phyloP scores from a whole-genome alignment of 768 basidiomycete genomes.

The Lactifluus piperatus region DNA sequence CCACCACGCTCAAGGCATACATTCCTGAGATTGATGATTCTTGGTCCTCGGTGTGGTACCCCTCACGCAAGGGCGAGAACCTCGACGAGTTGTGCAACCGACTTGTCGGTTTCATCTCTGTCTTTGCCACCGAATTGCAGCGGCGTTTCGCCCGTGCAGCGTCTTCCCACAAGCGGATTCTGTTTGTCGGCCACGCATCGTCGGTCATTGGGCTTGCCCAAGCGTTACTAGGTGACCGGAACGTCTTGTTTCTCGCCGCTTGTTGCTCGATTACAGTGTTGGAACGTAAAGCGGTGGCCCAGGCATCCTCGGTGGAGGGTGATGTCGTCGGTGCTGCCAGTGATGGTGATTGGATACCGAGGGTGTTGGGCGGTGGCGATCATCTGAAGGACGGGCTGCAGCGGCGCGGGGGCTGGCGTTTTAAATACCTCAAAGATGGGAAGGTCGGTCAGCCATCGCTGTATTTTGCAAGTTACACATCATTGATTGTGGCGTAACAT shows the following conservation, averaged over 20 bases:
- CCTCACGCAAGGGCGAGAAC: conserved; percentile 66
- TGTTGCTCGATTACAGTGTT: conserved; percentile 66
- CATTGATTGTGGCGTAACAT: background rate
- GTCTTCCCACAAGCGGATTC: conserved; percentile 38
- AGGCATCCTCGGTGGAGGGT: conserved; percentile 12
- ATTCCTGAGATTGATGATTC: conserved; percentile 51
- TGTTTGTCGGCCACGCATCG: conserved; percentile 70
- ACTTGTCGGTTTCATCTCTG: conserved; percentile 39
- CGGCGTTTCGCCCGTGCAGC: conserved; percentile 31
- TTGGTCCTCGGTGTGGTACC: conserved; percentile 59
- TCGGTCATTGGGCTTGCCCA: conserved; percentile 59
- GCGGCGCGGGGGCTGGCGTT: conserved; percentile 84
- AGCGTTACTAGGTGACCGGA: conserved; percentile 45
- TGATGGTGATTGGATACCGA: conserved; percentile 39
- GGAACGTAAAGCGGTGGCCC: conserved; percentile 25
- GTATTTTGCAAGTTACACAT: background rate
- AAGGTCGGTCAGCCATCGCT: conserved; percentile 39
- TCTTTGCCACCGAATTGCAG: conserved; percentile 45
- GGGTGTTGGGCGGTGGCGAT: conserved; percentile 42
- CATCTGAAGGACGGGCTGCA: conserved; percentile 54
- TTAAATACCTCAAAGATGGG: conserved; percentile 61
- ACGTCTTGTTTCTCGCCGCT: too few species aligned
- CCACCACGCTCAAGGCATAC: conserved; percentile 42
- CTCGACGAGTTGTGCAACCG: conserved; percentile 56
- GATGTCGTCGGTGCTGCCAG: conserved; percentile 24